Percentiles rank a stretch among this genome's conserved stretches.
Evolutionary conservation across 2,329 filamentous ascomycete species (phyloP).

Genomic region (Penicillium frequentans): DNA sequence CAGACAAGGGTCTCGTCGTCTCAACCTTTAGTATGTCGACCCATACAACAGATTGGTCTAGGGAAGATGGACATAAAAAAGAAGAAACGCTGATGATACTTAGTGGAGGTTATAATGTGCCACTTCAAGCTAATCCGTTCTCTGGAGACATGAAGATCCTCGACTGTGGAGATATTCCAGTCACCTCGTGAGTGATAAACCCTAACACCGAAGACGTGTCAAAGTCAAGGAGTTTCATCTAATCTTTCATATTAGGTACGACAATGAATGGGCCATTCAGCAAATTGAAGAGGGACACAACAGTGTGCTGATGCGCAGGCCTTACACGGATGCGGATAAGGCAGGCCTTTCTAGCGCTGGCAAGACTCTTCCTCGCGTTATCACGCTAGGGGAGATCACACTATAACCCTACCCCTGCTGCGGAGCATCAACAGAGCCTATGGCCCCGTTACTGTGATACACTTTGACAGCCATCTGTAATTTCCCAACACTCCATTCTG

Average conservation of each 20-base stretch:
- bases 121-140: conserved; percentile 76
- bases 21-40: conserved; percentile 77
- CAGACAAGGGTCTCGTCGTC: conserved; percentile 78
- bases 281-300: conserved; percentile 87
- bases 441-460: conserved; percentile 64
- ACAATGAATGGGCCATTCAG: conserved; percentile 76
- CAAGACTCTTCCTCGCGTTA: conserved; percentile 75
- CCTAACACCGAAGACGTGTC: background rate
- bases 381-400: conserved; percentile 64
- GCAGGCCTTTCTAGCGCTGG: conserved; percentile 68
- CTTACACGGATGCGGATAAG: conserved; percentile 67
- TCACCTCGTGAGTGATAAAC: conserved; percentile 66
- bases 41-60: background rate
- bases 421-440: conserved; percentile 65
- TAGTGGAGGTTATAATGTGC: conserved; percentile 85
- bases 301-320: conserved; percentile 68
- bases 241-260: conserved; percentile 58
- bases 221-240: background rate
- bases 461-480: conserved; percentile 62
- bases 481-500: conserved; percentile 1
- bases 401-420: conserved; percentile 51
- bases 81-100: conserved; percentile 46
- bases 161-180: conserved; percentile 81
- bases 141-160: conserved; percentile 76
- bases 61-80: background rate